These are phyloP conservation scores for Pelargonium nanum DNA, from an alignment of 345 rosid species.

Conservation along the genomic window DNA sequence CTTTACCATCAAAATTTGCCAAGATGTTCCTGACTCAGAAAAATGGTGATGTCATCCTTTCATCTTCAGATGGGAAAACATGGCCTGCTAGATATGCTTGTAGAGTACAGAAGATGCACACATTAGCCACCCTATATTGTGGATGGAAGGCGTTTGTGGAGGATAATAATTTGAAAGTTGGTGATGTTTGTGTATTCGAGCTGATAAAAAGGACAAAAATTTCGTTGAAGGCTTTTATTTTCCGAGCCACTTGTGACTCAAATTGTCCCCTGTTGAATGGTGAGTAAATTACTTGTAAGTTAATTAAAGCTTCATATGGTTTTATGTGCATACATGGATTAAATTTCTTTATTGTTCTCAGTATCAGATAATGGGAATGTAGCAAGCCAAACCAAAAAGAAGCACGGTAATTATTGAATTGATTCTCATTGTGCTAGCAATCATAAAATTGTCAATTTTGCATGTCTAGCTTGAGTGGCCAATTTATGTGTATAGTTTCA, in stretches of 20 bases:
- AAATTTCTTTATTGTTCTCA: neutral
- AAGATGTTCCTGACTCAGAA: neutral
- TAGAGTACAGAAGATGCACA: neutral
- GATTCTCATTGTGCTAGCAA: neutral
- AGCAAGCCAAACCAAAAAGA: neutral
- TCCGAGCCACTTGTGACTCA: neutral
- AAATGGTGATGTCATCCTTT: neutral
- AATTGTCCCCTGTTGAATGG: neutral
- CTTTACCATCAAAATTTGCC: neutral
- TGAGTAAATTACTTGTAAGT: neutral
- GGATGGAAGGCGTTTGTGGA: conserved; percentile 18
- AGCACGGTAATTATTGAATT: neutral
- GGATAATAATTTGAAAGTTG: conserved; percentile 9
- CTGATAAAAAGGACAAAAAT: neutral
- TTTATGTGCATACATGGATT: neutral
- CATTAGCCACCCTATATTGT: neutral
- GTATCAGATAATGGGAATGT: neutral
- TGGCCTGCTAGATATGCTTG: conserved; percentile 2
- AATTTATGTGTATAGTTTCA: neutral
- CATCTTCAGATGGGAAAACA: neutral
- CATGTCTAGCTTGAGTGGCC: neutral
- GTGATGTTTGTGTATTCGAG: conserved; percentile 21
- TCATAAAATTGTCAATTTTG: neutral
- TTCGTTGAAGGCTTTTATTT: conserved; percentile 7
- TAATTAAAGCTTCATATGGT: neutral